phyloP scores from a whole-genome alignment of 257 asterid species.

The Ophiorrhiza pumila region DNA sequence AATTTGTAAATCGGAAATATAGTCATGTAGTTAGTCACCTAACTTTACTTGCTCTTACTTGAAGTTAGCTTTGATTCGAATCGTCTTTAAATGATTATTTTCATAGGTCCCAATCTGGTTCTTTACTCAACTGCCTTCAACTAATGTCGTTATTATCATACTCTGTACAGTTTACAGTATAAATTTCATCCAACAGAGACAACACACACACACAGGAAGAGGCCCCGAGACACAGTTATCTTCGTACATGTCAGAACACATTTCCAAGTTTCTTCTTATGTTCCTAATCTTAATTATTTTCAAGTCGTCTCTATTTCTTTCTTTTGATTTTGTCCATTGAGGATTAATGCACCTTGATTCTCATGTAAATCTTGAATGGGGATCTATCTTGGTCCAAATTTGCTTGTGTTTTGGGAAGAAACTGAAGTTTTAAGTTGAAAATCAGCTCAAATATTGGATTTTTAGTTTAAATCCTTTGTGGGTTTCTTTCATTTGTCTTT shows the following conservation, averaged over 20 bases:
- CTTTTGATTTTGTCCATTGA: neutral
- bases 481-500: conserved; percentile 1
- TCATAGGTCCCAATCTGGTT: no score
- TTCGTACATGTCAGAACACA: conserved; percentile 16
- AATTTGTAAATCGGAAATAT: no score
- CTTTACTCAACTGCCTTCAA: conserved; percentile 12
- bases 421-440: conserved; percentile 4
- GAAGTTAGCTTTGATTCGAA: no score
- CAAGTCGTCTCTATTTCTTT: neutral
- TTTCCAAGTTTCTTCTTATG: neutral
- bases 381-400: conserved; percentile 10
- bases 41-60: no score
- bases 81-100: no score
- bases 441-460: neutral
- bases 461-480: neutral
- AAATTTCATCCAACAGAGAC: no score
- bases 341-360: neutral
- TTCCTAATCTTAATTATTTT: no score
- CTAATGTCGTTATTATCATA: no score
- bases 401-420: neutral
- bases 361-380: conserved; percentile 5
- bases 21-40: no score
- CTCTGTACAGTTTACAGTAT: conserved; percentile 25
- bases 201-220: conserved; percentile 2
- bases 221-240: conserved; percentile 1